Evolutionary conservation across 2,329 filamentous ascomycete species (phyloP), one percentile per base, ranked within the genome.

Genomic region (Cordyceps cateniannulata): DNA sequence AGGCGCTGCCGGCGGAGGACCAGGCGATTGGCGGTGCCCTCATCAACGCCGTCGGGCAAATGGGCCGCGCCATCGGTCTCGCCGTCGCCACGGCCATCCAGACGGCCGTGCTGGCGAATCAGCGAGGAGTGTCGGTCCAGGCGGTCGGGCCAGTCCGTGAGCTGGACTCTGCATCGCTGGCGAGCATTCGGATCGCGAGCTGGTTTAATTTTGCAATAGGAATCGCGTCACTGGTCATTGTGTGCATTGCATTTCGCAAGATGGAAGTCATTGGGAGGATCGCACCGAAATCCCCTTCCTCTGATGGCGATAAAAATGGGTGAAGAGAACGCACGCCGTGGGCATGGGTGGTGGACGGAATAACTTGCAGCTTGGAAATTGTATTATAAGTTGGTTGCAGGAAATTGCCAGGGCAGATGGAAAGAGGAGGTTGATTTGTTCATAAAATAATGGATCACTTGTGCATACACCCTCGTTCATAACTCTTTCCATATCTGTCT

Each of bases 21-120:
- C 87, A 90, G 67, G 85, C 85, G 1, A 71, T 90, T 0, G 87
- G 86, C 0, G 87, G 86, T 1, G 87, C 85, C 0, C 78, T 89
- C 9, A 83, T 90, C 68, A 89, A 89, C 62, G 81, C 86, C 0
- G 81, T 86, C 14, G 84, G 83, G 0, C 85, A 88, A 67, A 75
- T 89, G 35, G 87, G 87, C 0, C 77, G 87, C 7, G 81, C 86
- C 0, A 79, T 90, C n/a, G 82, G 85, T 1, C 74, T 90, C 1
- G 87, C 86, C 1, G 76, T 90, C 35, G 82, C 80, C 3, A 88
- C 86, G 0, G 85, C 85, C 0, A 75, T 88, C 1, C 86, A 90
- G 69, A 85, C 84, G 0, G 80, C 83, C 0, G 80, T 87, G 24
- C 82, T 85, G 73, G 82, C 82, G 0, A 69, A 74, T 3, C 73